Evolutionary conservation across 2,329 filamentous ascomycete species (phyloP).

Genomic region (Xylariaceae sp.): DNA sequence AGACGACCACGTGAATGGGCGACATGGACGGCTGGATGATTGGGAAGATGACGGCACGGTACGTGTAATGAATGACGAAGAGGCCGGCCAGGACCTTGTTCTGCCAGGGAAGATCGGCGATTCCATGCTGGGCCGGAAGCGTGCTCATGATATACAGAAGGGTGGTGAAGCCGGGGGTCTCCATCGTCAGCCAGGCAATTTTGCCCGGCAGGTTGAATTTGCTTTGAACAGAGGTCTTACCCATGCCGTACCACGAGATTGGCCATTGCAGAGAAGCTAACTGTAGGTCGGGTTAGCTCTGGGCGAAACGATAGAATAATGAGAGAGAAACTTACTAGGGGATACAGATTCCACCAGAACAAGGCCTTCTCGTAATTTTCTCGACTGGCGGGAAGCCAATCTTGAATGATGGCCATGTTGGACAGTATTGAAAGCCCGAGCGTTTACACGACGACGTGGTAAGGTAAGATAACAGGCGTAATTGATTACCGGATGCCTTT

Average conservation of each 20-base stretch:
- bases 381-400: constrained; percentile 60
- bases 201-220: constrained; percentile 86
- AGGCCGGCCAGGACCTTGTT: constrained; percentile 75
- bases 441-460: not conserved
- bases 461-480: no score
- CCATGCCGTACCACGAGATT: constrained; percentile 82
- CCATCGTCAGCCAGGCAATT: constrained; percentile 87
- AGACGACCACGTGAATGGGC: constrained; percentile 75
- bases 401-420: constrained; percentile 52
- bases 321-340: constrained; percentile 46
- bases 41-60: constrained; percentile 84
- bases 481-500: not conserved
- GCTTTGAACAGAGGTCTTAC: constrained; percentile 81
- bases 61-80: constrained; percentile 83
- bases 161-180: constrained; percentile 74
- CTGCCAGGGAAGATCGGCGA: constrained; percentile 69
- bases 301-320: not conserved
- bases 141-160: constrained; percentile 78
- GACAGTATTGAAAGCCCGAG: not conserved
- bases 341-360: constrained; percentile 57
- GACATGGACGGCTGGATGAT: constrained; percentile 90
- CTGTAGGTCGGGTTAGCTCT: constrained; percentile 48
- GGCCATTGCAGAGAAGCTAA: constrained; percentile 74
- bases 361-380: constrained; percentile 60
- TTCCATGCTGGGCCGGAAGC: constrained; percentile 61